Base-by-base conservation (phyloP, 2,329 filamentous ascomycete species). In the Pseudogymnoascus sp. region DNA sequence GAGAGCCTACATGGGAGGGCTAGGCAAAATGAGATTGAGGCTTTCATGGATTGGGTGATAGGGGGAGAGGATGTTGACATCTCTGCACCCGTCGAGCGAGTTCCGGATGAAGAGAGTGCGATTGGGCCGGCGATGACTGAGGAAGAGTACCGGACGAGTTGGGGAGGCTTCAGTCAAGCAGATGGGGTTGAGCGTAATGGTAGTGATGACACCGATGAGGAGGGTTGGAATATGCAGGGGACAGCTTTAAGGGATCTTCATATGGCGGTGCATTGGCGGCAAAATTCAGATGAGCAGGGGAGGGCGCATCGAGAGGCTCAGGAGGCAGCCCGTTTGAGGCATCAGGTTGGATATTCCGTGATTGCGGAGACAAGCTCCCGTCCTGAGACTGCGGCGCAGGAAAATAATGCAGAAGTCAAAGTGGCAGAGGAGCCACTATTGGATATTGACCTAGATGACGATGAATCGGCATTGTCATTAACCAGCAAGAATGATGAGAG, bases 201-300 rank as follows among this genome's bases (percentile, higher is more conserved):
- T 7, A 16, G 10, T 5, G 49, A 35, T 35, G 29, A 21, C 11
- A 5, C 29, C 2, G n/a, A 33, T 35, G 49, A 55, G n/a, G 49
- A 33, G 16, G n/a, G 49, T 19, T 55, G 29, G 49, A 35, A 55
- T 33, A 55, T 55, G 49, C 49, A 55, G 12, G 49, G 49, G 16
- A 55, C 49, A 1, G 49, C 33, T 21, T 21, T 55, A 10, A 33
- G 49, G 26, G 49, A 55, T 3, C 49, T 55, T 14, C 49, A 55
- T 55, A 55, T 55, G 49, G 29, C 49, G 49, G 49, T 55, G 29
- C 29, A 55, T 55, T 55, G 49, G 49, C n/a, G 49, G n/a, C 49
- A 33, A 11, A 55, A 55, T 35, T n/a, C 49, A 14, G 49, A 55
- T 19, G 49, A 55, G 2, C 49, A 55, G 26, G 49, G 21, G 16